Evolutionary conservation across 176 grass and related monocot species (phyloP), one percentile per base, ranked within the genome.

Genomic region (Zoysia japonica): DNA sequence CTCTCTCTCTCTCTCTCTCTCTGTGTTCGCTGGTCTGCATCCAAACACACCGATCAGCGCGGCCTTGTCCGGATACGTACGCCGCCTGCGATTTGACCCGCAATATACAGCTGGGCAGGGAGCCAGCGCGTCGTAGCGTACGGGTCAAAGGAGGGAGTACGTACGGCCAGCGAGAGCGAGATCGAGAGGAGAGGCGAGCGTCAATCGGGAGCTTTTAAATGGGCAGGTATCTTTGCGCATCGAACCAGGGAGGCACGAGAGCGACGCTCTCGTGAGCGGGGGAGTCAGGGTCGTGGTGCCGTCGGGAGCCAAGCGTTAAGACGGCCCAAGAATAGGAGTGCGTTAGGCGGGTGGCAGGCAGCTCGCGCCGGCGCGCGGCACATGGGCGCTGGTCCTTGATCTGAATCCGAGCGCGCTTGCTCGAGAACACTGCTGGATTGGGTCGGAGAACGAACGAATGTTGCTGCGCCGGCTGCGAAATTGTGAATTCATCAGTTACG

Each of bases 241-340:
- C 77, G 17, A 43, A 28, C 77, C 77, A 68, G 64, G 77, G 77
- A 45, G 77, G 77, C 63, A 49, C 77, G 77, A 79, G 49, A 44
- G 77, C 4, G 77, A 79, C 76, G 48, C 5, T 4, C 6, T 38
- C 15, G 36, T 51, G 75, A 37, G 19, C 13, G 60, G 76, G 76
- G 53, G 19, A 14, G 57, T 16, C 38, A 48, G 39, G 0, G 64
- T 6, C 64, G 77, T 79, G 64, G 64, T 79, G 77, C 49, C 63
- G 17, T 68, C 77, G 49, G 64, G 77, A 68, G 48, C 63, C 63
- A 67, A 42, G 62, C 76, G 38, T 78, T 54, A 78, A 78, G 16
- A 7, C 47, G 47, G 3, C 77, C 63, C 63, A 5, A 64, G 38
- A 79, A 55, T 55, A 52, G 77, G 64, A 79, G 77, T 55, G 67